A percentile compares a stretch with the other conserved stretches of the same genome.
Evolutionary conservation across 192 early-diverging fungal species (phyloP).

Genomic region (Coemansia sp.): DNA sequence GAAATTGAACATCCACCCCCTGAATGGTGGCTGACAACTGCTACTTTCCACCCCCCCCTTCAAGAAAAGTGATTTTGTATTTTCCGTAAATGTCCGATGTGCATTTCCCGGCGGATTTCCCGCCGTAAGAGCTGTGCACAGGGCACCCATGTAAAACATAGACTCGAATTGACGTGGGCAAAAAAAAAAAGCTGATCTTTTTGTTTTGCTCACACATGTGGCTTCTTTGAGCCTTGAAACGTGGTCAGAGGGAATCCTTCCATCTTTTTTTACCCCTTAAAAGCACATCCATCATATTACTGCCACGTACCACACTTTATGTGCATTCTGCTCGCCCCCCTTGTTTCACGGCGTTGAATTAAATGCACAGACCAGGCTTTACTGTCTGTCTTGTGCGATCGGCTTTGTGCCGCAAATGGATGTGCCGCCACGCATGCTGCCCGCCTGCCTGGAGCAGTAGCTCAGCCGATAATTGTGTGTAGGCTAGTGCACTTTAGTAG

Average conservation of each 20-base stretch:
- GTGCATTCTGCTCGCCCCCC: no score
- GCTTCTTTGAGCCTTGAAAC: slow-evolving; percentile 2
- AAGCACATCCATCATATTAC: neutral
- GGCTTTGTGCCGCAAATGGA: no score
- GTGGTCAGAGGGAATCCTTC: slow-evolving; percentile 10
- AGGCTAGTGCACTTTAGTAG: no score
- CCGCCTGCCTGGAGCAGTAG: no score
- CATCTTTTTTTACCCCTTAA: slow-evolving; percentile 1
- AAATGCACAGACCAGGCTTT: no score
- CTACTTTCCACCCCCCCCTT: no score
- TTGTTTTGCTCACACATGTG: neutral
- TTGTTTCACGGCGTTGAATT: no score
- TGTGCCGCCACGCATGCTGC: no score
- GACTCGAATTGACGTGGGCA: no score
- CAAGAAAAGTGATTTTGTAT: neutral
- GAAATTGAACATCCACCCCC: neutral
- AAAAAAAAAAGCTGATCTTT: neutral
- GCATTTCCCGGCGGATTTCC: slow-evolving; percentile 9
- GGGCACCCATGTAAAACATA: no score
- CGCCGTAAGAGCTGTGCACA: slow-evolving; percentile 3
- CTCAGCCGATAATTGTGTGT: no score
- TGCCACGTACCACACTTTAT: slow-evolving; percentile 7
- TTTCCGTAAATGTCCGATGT: slow-evolving; percentile 12
- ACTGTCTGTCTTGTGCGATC: no score
- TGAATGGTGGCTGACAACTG: neutral